Evolutionary conservation across 495 filamentous ascomycete genomes (phyloP), one percentile per base, ranked within the genome.

Genomic region (Xylaria bambusicola): DNA sequence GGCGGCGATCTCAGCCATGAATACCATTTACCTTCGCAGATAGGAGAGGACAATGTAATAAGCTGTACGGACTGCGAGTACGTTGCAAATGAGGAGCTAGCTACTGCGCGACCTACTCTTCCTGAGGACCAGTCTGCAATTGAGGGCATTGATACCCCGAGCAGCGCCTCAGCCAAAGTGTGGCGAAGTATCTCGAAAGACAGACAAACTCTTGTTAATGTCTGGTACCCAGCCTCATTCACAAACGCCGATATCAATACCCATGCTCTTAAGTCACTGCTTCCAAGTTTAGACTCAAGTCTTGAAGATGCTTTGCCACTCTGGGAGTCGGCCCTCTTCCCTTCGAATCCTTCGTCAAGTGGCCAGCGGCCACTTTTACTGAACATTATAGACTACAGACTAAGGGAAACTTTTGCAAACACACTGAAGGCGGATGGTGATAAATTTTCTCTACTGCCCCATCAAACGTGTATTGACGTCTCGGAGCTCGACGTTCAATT

Each of bases 1-100:
- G 94, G 94, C 26, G 94, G 94, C 8, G 87, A 85, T 55, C 71
- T 97, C 13, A 97, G 92, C 65, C 94, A 98, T 73, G 94, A 98
- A 66, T 98, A 93, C 69, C 93, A 97, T 66, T 88, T 96, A 51
- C 78, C 87, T 20, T 88, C 86, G n/a, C 61, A 78, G 8, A 86
- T 88, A 48, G 94, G 94, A 3, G 95, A 98, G 72, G 94, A 98
- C 66, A 86, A 82, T 1, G 78, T 98, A 18, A 79, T 95, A 59
- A 87, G 77, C 61, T 98, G 94, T 68, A 77, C 73, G 13, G 70
- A 67, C 35, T 98, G 94, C 71, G 77, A 80, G 36, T 92, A 91
- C 65, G 81, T 87, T 20, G 86, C 89, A 47, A 98, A 98, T 61
- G 90, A 95, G 63, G 94, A 98, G 70, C 76, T 95, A 13, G 89